phyloP scores from a whole-genome alignment of 306 rosid genomes.

The Glycine tomentella region DNA sequence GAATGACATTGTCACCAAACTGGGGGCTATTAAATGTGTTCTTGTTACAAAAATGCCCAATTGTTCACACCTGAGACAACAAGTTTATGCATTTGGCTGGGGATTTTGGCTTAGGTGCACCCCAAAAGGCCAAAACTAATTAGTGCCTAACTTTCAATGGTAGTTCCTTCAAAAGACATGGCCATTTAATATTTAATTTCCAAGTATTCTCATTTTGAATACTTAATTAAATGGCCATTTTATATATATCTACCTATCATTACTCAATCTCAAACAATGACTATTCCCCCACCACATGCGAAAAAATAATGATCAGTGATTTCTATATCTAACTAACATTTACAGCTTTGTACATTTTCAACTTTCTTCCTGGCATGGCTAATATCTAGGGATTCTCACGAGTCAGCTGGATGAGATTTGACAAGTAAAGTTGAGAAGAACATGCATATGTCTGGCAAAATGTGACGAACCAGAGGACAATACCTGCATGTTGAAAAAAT shows the following conservation, averaged over 20 bases:
- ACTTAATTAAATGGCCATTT: too few relatives aligned
- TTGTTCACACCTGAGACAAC: slow-evolving; percentile 38
- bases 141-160: slow-evolving; percentile 82
- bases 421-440: slow-evolving; percentile 53
- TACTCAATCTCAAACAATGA: background rate
- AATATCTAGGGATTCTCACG: background rate
- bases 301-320: background rate
- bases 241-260: too few relatives aligned
- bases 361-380: background rate
- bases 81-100: slow-evolving; percentile 72
- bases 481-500: slow-evolving; percentile 57
- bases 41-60: slow-evolving; percentile 44
- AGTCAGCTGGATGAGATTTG: slow-evolving; percentile 35
- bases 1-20: slow-evolving; percentile 75
- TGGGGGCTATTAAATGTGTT: slow-evolving; percentile 71
- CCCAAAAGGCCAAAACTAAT: slow-evolving; percentile 69
- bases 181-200: too few relatives aligned
- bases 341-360: slow-evolving; percentile 50
- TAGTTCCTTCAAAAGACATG: too few relatives aligned
- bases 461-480: slow-evolving; percentile 40
- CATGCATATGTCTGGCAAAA: slow-evolving; percentile 51
- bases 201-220: too few relatives aligned
- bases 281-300: background rate
- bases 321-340: background rate
- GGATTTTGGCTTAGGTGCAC: slow-evolving; percentile 76